Base-by-base conservation (phyloP, 495 filamentous ascomycete species). In the Tuber microsphaerosporum region DNA sequence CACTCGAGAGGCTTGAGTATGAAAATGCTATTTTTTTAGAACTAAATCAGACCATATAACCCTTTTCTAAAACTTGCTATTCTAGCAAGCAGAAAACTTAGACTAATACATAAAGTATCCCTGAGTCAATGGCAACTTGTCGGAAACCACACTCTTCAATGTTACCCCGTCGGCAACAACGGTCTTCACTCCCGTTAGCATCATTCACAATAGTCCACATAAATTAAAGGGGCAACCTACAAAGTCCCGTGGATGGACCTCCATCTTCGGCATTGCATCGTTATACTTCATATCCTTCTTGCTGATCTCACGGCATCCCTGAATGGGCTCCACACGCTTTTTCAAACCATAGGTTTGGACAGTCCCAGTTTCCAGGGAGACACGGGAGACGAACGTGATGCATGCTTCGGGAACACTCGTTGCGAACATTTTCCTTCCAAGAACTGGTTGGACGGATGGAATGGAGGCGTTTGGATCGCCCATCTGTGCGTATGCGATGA, bases 241-340 rank as follows among this genome's bases (percentile, higher is more conserved):
- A 84, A 97, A 99, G 80, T 88, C 89, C 86, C 98, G 95, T 16
- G 95, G 93, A 81, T 99, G 94, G 61, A 99, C 95, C 83, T 87
- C 90, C 93, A 98, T 98, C 85, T 87, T 90, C 26, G 95, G 95
- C 90, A 91, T 94, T 31, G 85, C 83, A 80, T 94, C 91, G 84
- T 99, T 99, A 84, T 88, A 93, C 84, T 94, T 95, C 94, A 99
- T 97, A 82, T 98, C 92, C 81, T 86, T 88, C 88, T 99, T 99
- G 26, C 91, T 86, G 72, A 98, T 88, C 31, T 85, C 88, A 76
- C 95, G 88, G 83, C 94, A 97, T 71, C 90, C 89, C 79, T 88
- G 89, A 42, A 98, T 92, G 14, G 92, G 85, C 85, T 94, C 93
- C 75, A 98, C 85, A 48, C 93, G 88, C 84, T 95, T 97, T 77